These are phyloP conservation scores for Sphaceloma murrayae DNA, from an alignment of 2,329 filamentous ascomycete genomes.

Conservation along the genomic window DNA sequence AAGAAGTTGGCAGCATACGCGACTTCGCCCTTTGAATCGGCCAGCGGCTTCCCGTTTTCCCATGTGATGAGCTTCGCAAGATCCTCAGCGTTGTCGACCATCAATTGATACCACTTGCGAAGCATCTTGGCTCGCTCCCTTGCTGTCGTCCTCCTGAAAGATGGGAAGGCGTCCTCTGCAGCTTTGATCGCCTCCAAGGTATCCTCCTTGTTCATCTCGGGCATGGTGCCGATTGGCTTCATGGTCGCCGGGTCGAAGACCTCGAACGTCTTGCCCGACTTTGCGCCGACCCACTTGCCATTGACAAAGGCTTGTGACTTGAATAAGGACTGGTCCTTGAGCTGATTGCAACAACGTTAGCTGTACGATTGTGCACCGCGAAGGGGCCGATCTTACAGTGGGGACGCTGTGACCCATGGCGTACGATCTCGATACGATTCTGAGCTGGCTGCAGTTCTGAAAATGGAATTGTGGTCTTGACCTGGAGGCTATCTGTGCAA, in stretches of 20 bases:
- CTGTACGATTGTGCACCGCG: not conserved
- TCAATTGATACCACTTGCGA: conserved; percentile 71
- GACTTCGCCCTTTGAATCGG: conserved; percentile 64
- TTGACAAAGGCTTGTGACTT: conserved; percentile 83
- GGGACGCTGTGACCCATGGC: conserved; percentile 38
- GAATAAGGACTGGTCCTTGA: conserved; percentile 53
- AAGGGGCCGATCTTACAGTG: conserved; percentile 24
- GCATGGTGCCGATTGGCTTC: conserved; percentile 68
- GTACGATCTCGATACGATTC: conserved; percentile 33
- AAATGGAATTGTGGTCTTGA: conserved; percentile 19
- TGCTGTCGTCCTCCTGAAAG: conserved; percentile 61
- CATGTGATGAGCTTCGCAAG: conserved; percentile 74
- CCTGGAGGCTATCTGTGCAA: conserved; percentile 16
- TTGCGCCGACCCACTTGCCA: conserved; percentile 79
- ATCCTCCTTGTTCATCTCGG: conserved; percentile 73
- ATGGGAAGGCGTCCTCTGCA: conserved; percentile 64
- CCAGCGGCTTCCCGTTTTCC: conserved; percentile 80
- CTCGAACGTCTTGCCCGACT: conserved; percentile 85
- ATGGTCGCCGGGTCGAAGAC: conserved; percentile 80
- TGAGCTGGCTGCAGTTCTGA: conserved; percentile 25
- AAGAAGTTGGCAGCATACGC: conserved; percentile 65
- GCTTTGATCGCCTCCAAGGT: conserved; percentile 72
- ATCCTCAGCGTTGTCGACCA: conserved; percentile 70
- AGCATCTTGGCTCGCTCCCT: conserved; percentile 66
- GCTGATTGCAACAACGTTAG: conserved; percentile 24